phyloP scores from a whole-genome alignment of 73 alveolate genomes.

The Uronychia binucleata region DNA sequence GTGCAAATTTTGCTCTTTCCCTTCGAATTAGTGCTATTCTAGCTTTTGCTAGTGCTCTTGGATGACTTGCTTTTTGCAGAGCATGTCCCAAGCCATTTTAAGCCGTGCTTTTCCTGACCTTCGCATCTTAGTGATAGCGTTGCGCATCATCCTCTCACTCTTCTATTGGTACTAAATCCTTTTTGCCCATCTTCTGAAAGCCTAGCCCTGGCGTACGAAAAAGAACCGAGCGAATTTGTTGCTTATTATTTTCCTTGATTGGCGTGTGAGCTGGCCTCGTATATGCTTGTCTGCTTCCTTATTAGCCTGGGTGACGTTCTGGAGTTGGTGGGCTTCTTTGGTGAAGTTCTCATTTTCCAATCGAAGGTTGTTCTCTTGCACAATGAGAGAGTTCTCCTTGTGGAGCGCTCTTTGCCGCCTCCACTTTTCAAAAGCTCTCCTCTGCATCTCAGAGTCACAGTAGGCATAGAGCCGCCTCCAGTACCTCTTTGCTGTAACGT shows the following conservation, averaged over 20 bases:
- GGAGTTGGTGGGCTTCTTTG: background rate
- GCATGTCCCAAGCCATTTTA: background rate
- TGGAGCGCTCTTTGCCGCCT: background rate
- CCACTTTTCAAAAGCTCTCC: background rate
- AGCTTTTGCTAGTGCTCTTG: background rate
- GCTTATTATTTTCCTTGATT: constrained; percentile 22
- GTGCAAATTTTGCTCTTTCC: background rate
- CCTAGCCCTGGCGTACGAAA: constrained; percentile 19
- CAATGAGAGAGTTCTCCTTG: background rate
- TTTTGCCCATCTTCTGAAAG: constrained; percentile 40
- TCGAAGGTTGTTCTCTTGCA: background rate
- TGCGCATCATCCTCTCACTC: constrained; percentile 16
- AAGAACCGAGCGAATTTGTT: constrained; percentile 39
- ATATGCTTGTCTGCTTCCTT: background rate
- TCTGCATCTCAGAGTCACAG: background rate
- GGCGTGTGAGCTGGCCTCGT: background rate
- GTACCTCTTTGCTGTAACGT: constrained; percentile 20
- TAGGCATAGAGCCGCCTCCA: constrained; percentile 17
- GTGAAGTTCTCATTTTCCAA: background rate
- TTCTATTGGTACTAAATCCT: constrained; percentile 1
- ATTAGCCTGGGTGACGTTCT: background rate
- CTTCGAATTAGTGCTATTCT: background rate
- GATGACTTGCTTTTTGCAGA: background rate
- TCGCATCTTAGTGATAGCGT: constrained; percentile 1
- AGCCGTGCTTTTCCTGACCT: background rate